A percentile compares a stretch with the other conserved stretches of the same genome.
phyloP scores from a whole-genome alignment of 208 protist species.

The Trypanosomatidae sp. region DNA sequence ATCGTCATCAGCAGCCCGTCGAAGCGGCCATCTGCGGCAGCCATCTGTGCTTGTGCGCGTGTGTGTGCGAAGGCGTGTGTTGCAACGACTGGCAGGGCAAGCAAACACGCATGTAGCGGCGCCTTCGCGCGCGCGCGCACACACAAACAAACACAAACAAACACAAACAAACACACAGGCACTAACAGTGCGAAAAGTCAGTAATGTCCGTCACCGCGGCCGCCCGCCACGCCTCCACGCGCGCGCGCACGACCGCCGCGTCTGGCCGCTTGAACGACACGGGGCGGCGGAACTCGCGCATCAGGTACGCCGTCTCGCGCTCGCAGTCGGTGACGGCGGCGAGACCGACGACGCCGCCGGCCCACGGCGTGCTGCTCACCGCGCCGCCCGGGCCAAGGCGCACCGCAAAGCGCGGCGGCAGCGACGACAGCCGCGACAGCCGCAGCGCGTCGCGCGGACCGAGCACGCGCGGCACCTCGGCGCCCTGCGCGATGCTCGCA shows the following conservation, averaged over 20 bases:
- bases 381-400: slow-evolving; percentile 58
- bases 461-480: too few species aligned
- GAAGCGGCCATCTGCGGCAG: slow-evolving; percentile 45
- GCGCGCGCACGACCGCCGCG: slow-evolving; percentile 45
- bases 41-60: slow-evolving; percentile 1
- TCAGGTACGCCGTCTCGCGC: slow-evolving; percentile 64
- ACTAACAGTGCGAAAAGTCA: slow-evolving; percentile 66
- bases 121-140: too few species aligned
- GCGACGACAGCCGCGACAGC: slow-evolving; percentile 37
- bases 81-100: neutral
- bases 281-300: slow-evolving; percentile 62
- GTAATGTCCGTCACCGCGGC: slow-evolving; percentile 62
- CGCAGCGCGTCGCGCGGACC: slow-evolving; percentile 40
- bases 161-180: neutral
- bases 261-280: slow-evolving; percentile 83
- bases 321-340: slow-evolving; percentile 64
- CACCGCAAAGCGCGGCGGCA: slow-evolving; percentile 58
- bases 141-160: too few species aligned
- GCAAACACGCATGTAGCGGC: too few species aligned
- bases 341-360: slow-evolving; percentile 46
- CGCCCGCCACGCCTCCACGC: slow-evolving; percentile 43
- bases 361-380: slow-evolving; percentile 70
- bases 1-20: slow-evolving; percentile 85
- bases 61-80: neutral
- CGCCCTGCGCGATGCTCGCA: slow-evolving; percentile 41